Evolutionary conservation across 306 rosid genomes (phyloP).

Genomic region (Senna tora): DNA sequence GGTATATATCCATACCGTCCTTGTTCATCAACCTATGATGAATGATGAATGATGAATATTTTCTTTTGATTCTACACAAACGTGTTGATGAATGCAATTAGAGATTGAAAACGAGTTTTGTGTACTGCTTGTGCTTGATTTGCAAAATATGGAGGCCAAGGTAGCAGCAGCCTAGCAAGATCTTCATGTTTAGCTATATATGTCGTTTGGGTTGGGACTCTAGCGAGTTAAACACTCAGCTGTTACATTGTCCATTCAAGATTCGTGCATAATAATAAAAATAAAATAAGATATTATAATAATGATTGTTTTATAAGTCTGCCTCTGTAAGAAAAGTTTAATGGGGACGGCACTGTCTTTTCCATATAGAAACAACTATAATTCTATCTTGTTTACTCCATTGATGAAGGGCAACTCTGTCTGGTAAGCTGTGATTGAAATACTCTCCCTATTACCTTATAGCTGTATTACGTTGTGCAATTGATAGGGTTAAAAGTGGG

Average conservation of each 20-base stretch:
- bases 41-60: conserved; percentile 3
- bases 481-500: not conserved
- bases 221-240: too few species aligned
- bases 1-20: not conserved
- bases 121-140: too few species aligned
- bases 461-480: not conserved
- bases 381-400: not conserved
- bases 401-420: too few species aligned
- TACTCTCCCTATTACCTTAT: not conserved
- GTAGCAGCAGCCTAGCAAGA: too few species aligned
- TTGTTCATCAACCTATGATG: conserved; percentile 7
- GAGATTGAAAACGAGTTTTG: not conserved
- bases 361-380: not conserved
- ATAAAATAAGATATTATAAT: too few species aligned
- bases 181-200: not conserved
- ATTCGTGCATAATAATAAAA: too few species aligned
- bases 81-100: conserved; percentile 1
- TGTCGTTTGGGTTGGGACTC: too few species aligned
- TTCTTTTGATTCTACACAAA: not conserved
- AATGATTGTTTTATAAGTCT: not conserved
- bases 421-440: too few species aligned
- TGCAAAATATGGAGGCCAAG: too few species aligned
- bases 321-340: not conserved
- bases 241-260: too few species aligned
- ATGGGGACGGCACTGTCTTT: not conserved